Base-by-base conservation (phyloP, 495 filamentous ascomycete genomes). In the Hypoxylon cercidicola region DNA sequence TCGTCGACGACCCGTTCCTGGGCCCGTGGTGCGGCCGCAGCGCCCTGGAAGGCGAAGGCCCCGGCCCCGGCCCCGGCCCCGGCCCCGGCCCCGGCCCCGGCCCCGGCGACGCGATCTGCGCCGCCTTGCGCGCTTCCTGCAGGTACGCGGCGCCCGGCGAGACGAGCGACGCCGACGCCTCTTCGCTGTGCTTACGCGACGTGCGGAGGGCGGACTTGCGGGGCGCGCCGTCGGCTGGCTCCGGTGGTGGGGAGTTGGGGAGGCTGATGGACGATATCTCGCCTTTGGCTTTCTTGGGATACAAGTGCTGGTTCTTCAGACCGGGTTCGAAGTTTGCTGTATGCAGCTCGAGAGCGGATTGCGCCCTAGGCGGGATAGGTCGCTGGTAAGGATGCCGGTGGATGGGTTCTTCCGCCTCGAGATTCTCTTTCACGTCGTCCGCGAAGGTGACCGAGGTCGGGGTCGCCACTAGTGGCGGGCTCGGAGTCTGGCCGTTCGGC, bases 101-200 rank as follows among this genome's bases (percentile, higher is more conserved):
- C n/a, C n/a, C n/a, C n/a, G n/a, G n/a, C n/a, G n/a, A n/a, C n/a
- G n/a, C 25, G 25, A 28, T 3, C 7, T 28, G 25, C 7, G 69
- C 70, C 8, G 58, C 51, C 23, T 73, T 68, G 30, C 77, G 71
- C 11, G 76, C 78, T 47, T 75, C 69, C 62, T 77, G 70, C 5
- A 76, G 69, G 47, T 76, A 80, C 20, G 72, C 69, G n/a, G 68
- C 74, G 18, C 71, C 70, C 5, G 63, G 41, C 15, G 69, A 71
- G 20, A 63, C 43, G 12, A 66, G 25, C 4, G 58, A 30, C 2
- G 65, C 56, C 11, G 45, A 60, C 30, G 39, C 59, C 35, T 64
- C 69, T 21, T 50, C 44, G 20, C 43, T 72, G 7, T 65, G 62
- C 16, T 71, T 67, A 28, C 60, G 69, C 18, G 71, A 68, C 32